Conservation (phyloP, 2,329 filamentous ascomycete species). For the Pyricularia pennisetigena region DNA sequence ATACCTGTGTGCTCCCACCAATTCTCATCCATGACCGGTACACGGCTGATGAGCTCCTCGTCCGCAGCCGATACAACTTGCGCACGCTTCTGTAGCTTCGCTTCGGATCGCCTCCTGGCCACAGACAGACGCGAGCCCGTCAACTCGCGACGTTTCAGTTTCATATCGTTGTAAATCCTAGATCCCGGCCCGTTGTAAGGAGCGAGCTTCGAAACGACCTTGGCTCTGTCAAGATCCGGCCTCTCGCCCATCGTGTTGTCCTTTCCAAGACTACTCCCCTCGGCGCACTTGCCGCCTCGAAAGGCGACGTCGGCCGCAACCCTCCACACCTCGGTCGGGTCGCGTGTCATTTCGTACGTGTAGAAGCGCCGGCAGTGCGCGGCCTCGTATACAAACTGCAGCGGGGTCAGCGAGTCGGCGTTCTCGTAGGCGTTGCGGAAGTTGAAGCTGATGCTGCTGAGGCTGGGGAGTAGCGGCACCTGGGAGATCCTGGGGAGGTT, state of each 20-base stretch:
- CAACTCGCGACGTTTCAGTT: not conserved
- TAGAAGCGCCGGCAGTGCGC: constrained; percentile 43
- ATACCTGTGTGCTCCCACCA: not conserved
- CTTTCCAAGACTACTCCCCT: not conserved
- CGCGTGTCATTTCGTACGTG: constrained; percentile 35
- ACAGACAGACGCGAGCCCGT: not conserved
- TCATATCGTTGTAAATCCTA: not conserved
- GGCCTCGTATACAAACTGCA: constrained; percentile 37
- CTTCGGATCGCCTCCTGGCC: not conserved
- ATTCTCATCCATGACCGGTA: not conserved
- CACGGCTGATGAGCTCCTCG: not conserved
- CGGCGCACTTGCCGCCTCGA: constrained; percentile 1
- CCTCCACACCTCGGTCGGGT: constrained; percentile 37
- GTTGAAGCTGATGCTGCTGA: constrained; percentile 20
- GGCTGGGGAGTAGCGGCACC: constrained; percentile 12
- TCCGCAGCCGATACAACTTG: not conserved
- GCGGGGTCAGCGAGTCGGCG: constrained; percentile 27
- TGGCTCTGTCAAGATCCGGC: constrained; percentile 2
- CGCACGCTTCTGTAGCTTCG: not conserved
- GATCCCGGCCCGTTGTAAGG: constrained; percentile 4
- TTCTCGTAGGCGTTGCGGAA: constrained; percentile 27
- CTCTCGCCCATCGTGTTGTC: not conserved
- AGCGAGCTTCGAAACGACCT: constrained; percentile 1
- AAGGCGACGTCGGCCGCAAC: constrained; percentile 28
- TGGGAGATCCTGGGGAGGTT: not conserved